Conservation (phyloP, 768 basidiomycete species). For the Naganishia vaughanmartiniae region DNA sequence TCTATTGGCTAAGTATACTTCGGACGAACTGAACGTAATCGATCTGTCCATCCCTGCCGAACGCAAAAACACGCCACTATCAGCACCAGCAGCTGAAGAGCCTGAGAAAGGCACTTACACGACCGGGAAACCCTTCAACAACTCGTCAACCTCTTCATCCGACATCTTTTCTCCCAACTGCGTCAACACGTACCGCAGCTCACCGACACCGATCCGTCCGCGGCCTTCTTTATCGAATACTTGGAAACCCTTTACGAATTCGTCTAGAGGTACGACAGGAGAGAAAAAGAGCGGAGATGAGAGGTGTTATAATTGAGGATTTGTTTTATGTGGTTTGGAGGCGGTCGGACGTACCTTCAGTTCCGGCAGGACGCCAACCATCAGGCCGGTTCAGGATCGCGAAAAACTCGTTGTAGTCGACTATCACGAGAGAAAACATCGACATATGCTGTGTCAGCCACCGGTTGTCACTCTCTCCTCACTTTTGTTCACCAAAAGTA, state of each 20-base stretch:
- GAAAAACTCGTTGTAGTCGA: slow-evolving; percentile 89
- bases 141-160: slow-evolving; percentile 95
- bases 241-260: slow-evolving; percentile 98
- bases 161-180: slow-evolving; percentile 98
- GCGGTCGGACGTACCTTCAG: slow-evolving; percentile 65
- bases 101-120: slow-evolving; percentile 60
- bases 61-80: too few relatives aligned
- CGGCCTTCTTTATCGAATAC: slow-evolving; percentile 97
- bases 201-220: slow-evolving; percentile 85
- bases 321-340: not conserved
- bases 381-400: slow-evolving; percentile 89
- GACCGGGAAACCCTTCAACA: slow-evolving; percentile 92
- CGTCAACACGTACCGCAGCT: slow-evolving; percentile 87
- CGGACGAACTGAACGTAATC: slow-evolving; percentile 97
- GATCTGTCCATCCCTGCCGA: slow-evolving; percentile 81
- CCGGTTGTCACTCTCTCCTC: too few relatives aligned
- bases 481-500: too few relatives aligned
- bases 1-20: slow-evolving; percentile 81
- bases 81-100: not conserved
- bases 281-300: not conserved
- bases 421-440: slow-evolving; percentile 52
- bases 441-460: too few relatives aligned
- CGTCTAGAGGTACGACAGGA: slow-evolving; percentile 61
- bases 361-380: slow-evolving; percentile 95
- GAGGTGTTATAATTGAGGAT: not conserved